Evolutionary conservation across 1,284 basidiomycete species (phyloP).

Genomic region (Sporisorium sorghi): DNA sequence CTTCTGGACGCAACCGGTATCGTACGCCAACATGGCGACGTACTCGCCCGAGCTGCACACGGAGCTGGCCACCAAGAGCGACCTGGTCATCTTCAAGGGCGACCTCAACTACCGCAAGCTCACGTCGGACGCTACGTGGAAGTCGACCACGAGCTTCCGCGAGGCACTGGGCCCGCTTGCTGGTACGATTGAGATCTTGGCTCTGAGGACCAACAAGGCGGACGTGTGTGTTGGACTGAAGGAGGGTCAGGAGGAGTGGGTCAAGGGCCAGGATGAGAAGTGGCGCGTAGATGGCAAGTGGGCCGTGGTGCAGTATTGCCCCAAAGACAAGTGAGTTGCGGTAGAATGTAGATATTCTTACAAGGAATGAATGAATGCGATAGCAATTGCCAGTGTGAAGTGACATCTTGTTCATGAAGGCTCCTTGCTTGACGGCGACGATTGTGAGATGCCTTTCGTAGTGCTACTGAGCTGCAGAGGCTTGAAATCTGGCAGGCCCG

Average conservation of each 20-base stretch:
- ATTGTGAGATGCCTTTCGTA: not conserved
- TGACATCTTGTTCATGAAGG: constrained; percentile 30
- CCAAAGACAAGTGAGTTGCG: constrained; percentile 27
- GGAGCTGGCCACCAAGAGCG: constrained; percentile 74
- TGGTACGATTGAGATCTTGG: constrained; percentile 83
- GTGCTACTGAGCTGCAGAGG: constrained; percentile 23
- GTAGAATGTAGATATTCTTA: not conserved
- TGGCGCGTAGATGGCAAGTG: constrained; percentile 65
- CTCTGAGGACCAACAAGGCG: constrained; percentile 92
- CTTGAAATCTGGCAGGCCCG: constrained; percentile 7
- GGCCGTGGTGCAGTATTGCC: constrained; percentile 58
- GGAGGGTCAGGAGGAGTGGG: constrained; percentile 49
- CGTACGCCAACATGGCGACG: constrained; percentile 58
- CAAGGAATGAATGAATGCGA: not conserved
- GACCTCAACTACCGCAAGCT: constrained; percentile 80
- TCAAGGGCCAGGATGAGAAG: constrained; percentile 53
- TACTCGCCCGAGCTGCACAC: constrained; percentile 75
- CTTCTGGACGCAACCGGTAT: constrained; percentile 62
- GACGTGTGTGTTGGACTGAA: constrained; percentile 72
- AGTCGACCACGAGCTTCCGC: constrained; percentile 81
- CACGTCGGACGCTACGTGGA: constrained; percentile 90
- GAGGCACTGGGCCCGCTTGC: constrained; percentile 79
- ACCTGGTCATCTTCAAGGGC: constrained; percentile 94
- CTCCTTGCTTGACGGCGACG: not conserved
- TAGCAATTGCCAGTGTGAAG: not conserved